A percentile compares a stretch with the other conserved stretches of the same genome.
Evolutionary conservation across 2,329 filamentous ascomycete genomes (phyloP).

Genomic region (Nothopassalora personata): DNA sequence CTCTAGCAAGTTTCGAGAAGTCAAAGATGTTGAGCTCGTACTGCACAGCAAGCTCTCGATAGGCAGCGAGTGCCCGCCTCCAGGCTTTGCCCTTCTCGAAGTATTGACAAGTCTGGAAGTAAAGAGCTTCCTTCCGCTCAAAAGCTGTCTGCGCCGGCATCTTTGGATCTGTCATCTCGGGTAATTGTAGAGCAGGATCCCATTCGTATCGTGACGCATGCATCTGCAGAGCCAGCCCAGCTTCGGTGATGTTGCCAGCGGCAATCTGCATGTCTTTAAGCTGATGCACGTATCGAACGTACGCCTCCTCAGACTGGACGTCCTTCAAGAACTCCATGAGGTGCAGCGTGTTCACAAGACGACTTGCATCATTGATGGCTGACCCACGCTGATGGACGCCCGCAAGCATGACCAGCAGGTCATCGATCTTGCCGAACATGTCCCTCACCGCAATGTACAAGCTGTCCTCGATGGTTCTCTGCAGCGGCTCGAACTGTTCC

Average conservation of each 20-base stretch:
- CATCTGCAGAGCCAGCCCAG: conserved; percentile 78
- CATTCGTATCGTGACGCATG: conserved; percentile 92
- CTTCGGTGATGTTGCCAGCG: conserved; percentile 75
- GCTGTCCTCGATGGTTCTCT: conserved; percentile 61
- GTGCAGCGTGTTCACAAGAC: conserved; percentile 80
- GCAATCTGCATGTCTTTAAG: conserved; percentile 71
- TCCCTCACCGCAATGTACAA: conserved; percentile 71
- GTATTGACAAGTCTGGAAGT: conserved; percentile 90
- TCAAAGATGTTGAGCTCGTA: conserved; percentile 89
- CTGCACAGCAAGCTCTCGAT: conserved; percentile 84
- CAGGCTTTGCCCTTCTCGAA: conserved; percentile 94
- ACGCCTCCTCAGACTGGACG: conserved; percentile 96
- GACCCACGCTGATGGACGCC: conserved; percentile 76
- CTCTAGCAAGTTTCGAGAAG: conserved; percentile 82
- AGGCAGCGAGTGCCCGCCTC: conserved; percentile 80
- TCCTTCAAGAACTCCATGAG: conserved; percentile 95
- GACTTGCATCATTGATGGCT: conserved; percentile 60
- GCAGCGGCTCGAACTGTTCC: conserved; percentile 68
- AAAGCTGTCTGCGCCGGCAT: conserved; percentile 82
- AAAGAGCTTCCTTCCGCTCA: conserved; percentile 85
- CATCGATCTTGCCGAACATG: conserved; percentile 78
- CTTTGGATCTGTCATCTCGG: conserved; percentile 64
- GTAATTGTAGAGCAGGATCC: conserved; percentile 65
- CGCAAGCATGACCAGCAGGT: conserved; percentile 83
- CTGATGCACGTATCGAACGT: conserved; percentile 92